Evolutionary conservation across 805 yeast genomes (phyloP).

Genomic region (Yamadazyma ubonensis): DNA sequence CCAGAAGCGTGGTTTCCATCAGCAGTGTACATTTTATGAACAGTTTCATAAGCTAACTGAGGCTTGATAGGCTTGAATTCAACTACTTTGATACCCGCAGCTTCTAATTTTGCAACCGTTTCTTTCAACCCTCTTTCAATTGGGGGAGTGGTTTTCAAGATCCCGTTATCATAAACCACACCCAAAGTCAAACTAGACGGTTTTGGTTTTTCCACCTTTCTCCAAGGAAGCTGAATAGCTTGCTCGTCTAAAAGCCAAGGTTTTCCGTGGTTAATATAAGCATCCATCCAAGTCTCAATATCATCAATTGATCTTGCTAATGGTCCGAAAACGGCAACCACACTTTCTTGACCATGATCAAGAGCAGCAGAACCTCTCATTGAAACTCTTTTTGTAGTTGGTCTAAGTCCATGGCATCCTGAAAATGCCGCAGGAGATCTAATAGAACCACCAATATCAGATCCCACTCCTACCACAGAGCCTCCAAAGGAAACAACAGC

Average conservation of each 20-base stretch:
- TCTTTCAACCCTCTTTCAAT: constrained; percentile 53
- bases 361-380: constrained; percentile 47
- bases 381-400: constrained; percentile 36
- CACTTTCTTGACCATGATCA: constrained; percentile 62
- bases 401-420: constrained; percentile 42
- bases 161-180: constrained; percentile 60
- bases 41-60: constrained; percentile 57
- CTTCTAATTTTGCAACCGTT: constrained; percentile 51
- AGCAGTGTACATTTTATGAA: constrained; percentile 53
- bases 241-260: constrained; percentile 58
- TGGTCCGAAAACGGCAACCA: constrained; percentile 69
- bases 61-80: constrained; percentile 59
- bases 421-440: constrained; percentile 44
- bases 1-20: constrained; percentile 66
- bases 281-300: constrained; percentile 64
- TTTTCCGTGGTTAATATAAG: constrained; percentile 59
- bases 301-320: constrained; percentile 63
- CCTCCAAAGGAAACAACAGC: constrained; percentile 42
- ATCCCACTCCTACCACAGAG: constrained; percentile 38
- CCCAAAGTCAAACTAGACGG: constrained; percentile 54
- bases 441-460: constrained; percentile 46
- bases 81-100: constrained; percentile 57
- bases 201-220: constrained; percentile 38
- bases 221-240: constrained; percentile 53
- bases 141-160: constrained; percentile 69